Percentiles rank a stretch among this genome's conserved stretches.
Conservation (phyloP, 371 early-diverging fungal genomes). For the Syncephalis plumigaleata region DNA sequence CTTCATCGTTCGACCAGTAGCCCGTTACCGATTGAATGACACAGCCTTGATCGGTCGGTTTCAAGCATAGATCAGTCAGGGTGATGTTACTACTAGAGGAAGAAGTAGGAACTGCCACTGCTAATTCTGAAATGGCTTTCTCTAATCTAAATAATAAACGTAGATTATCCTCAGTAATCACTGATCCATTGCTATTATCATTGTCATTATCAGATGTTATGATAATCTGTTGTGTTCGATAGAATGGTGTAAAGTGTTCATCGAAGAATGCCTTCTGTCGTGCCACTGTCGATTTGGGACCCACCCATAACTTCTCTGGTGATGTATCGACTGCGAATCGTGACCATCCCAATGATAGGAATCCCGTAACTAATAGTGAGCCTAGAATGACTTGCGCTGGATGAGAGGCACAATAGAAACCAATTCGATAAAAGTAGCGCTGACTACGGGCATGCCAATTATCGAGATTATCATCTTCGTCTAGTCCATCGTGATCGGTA, state of each 20-base stretch:
- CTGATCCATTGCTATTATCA: constrained; percentile 9
- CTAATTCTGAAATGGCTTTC: constrained; percentile 20
- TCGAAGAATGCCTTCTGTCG: constrained; percentile 49
- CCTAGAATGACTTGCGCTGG: constrained; percentile 32
- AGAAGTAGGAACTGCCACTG: constrained; percentile 11
- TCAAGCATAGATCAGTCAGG: constrained; percentile 36
- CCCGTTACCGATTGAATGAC: constrained; percentile 54
- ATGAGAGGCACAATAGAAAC: constrained; percentile 36
- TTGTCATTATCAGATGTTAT: constrained; percentile 29
- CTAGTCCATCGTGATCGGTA: constrained; percentile 2
- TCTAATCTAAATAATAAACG: constrained; percentile 31
- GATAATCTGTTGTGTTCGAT: constrained; percentile 51
- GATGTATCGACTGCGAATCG: constrained; percentile 33
- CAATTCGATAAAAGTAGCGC: constrained; percentile 47
- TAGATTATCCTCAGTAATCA: constrained; percentile 26
- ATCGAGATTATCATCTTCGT: constrained; percentile 4
- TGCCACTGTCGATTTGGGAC: constrained; percentile 37
- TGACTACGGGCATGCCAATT: constrained; percentile 13
- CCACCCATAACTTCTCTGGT: constrained; percentile 55
- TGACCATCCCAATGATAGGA: constrained; percentile 38
- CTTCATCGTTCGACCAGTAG: constrained; percentile 42
- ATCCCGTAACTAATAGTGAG: constrained; percentile 20
- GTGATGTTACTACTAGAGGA: not conserved
- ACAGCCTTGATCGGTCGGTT: constrained; percentile 45
- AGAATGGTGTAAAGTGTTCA: constrained; percentile 49